Evolutionary conservation across 2,329 filamentous ascomycete genomes (phyloP).

Genomic region (Truncatella angustata): DNA sequence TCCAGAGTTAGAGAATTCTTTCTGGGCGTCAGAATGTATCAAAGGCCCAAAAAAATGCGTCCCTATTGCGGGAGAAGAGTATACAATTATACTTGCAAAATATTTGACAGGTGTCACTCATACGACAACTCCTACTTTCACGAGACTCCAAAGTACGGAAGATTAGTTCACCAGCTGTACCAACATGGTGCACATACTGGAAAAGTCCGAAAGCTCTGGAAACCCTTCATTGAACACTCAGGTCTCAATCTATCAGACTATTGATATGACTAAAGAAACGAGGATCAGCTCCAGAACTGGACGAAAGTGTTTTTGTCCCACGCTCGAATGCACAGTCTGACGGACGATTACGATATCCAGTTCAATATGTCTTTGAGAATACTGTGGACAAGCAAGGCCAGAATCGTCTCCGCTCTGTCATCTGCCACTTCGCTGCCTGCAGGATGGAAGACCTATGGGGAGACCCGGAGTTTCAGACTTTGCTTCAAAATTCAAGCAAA

Average conservation of each 20-base stretch:
- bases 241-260: no score
- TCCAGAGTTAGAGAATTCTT: no score
- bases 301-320: conserved; percentile 35
- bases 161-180: neutral
- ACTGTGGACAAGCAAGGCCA: neutral
- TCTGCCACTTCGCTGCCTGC: neutral
- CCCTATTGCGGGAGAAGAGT: no score
- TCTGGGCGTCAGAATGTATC: no score
- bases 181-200: neutral
- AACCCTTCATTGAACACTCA: neutral
- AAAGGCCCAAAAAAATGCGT: no score
- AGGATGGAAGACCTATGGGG: neutral
- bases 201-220: neutral
- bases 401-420: neutral
- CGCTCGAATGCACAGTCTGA: conserved; percentile 35
- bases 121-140: no score
- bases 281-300: neutral
- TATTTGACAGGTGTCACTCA: no score
- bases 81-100: no score
- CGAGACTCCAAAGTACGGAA: neutral
- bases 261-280: neutral
- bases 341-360: conserved; percentile 34
- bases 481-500: no score
- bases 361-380: neutral
- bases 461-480: neutral